Base-by-base conservation (phyloP, 2,329 filamentous ascomycete species). In the Botrytis hyacinthi region DNA sequence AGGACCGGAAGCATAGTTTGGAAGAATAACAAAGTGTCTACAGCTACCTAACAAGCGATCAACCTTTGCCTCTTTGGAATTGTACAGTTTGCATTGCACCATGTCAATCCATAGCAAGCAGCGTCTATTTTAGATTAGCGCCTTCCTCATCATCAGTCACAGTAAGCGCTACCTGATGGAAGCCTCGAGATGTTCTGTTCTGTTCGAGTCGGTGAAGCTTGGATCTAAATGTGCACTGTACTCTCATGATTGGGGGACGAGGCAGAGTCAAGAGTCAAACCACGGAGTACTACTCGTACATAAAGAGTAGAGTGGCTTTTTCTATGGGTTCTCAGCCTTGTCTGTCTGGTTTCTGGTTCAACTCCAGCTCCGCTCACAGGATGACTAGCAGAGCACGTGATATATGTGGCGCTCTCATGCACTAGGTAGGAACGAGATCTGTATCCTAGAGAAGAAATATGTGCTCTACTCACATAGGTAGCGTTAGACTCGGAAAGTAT, bases 301-400 rank as follows among this genome's bases (percentile, higher is more conserved):
- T n/a, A 4, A 16, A 54, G 48, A 16, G 18, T 44, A 44, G 40
- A 44, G 6, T 6, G 61, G 8, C 40, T 20, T 63, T 63, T 62
- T 20, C 40, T 22, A 63, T 63, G 61, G 8, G 8, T 65, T 44
- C 42, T 65, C 61, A 63, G 61, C 61, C 61, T 63, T 44, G 61
- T 32, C 61, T 44, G 61, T 63, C 61, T 37, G 61, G 22, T n/a
- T 61, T 37, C 12, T 48, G 46, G 46, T 26, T 48, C 20, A 10
- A 61, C 59, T 61, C 35, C 20, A 10, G 40, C 59, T 61, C 35
- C 22, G 22, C 22, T n/a, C 22, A 37, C 51, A 54, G 51, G 26
- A 54, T 54, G 6, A 9, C 51, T 8, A 29, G 12, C n/a, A 29
- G 10, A 16, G 14, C 51, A 54, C n/a, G n/a, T n/a, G 26, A 29